phyloP scores from a whole-genome alignment of 805 yeast species.

The Saccharomycopsis vini region DNA sequence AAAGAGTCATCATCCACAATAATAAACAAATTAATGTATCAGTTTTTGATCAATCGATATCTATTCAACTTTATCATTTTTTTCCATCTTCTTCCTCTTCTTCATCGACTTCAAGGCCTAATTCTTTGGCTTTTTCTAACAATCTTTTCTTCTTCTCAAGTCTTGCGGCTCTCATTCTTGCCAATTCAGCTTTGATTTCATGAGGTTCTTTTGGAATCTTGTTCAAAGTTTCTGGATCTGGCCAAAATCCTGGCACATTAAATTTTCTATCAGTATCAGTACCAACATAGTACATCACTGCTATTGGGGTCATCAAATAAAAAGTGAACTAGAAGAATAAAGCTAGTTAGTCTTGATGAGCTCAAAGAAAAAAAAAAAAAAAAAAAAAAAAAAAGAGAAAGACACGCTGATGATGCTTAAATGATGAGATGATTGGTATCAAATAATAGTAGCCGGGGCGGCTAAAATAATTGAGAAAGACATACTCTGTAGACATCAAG shows the following conservation, averaged over 20 bases:
- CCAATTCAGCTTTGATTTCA: slow-evolving; percentile 85
- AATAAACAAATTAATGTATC: too few species aligned
- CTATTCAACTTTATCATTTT: too few species aligned
- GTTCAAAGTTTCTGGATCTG: slow-evolving; percentile 86
- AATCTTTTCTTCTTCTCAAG: slow-evolving; percentile 62
- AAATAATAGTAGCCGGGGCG: not conserved
- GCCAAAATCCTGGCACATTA: slow-evolving; percentile 93
- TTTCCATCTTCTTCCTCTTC: slow-evolving; percentile 3
- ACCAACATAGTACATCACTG: slow-evolving; percentile 91
- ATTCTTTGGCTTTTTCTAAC: slow-evolving; percentile 60
- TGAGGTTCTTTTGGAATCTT: slow-evolving; percentile 89
- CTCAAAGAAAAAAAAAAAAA: not conserved
- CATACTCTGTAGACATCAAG: slow-evolving; percentile 19
- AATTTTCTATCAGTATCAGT: slow-evolving; percentile 81
- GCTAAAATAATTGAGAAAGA: not conserved
- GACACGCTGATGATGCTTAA: not conserved
- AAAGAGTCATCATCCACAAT: too few species aligned
- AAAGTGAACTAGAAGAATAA: slow-evolving; percentile 52
- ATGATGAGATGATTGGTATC: not conserved
- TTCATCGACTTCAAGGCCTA: slow-evolving; percentile 18
- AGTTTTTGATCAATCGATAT: too few species aligned
- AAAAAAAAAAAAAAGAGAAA: not conserved
- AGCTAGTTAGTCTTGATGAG: not conserved
- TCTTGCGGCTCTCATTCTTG: slow-evolving; percentile 73
- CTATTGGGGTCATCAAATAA: slow-evolving; percentile 76